Conservation (phyloP, 768 basidiomycete species). For the Tylopilus plumbeoviolaceoides region DNA sequence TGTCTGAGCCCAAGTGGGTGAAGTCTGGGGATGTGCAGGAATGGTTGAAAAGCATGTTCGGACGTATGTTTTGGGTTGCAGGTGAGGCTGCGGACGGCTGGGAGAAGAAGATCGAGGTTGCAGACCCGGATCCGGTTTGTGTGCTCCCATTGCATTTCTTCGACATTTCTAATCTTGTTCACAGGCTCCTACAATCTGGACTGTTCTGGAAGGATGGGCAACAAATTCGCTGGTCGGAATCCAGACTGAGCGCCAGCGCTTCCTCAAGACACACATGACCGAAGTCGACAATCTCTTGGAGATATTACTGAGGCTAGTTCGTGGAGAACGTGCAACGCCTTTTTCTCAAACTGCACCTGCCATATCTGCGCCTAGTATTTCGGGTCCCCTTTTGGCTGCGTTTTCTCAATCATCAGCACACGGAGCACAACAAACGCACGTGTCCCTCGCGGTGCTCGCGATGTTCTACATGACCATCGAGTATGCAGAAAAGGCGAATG, state of each 20-base stretch:
- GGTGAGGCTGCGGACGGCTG: slow-evolving; percentile 85
- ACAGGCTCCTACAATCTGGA: slow-evolving; percentile 89
- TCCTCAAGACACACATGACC: slow-evolving; percentile 83
- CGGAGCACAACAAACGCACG: slow-evolving; percentile 87
- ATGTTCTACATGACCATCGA: slow-evolving; percentile 83
- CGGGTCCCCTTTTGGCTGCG: slow-evolving; percentile 68
- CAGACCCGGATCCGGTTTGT: slow-evolving; percentile 93
- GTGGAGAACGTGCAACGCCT: slow-evolving; percentile 78
- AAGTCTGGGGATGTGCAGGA: slow-evolving; percentile 92
- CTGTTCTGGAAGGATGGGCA: slow-evolving; percentile 87
- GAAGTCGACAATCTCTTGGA: slow-evolving; percentile 89
- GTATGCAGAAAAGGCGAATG: slow-evolving; percentile 69
- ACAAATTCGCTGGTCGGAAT: slow-evolving; percentile 76
- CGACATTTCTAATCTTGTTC: slow-evolving; percentile 1
- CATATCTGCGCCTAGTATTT: slow-evolving; percentile 58
- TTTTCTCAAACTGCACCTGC: slow-evolving; percentile 61
- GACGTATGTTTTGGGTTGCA: slow-evolving; percentile 82
- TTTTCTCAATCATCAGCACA: slow-evolving; percentile 75
- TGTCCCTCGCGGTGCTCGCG: slow-evolving; percentile 88
- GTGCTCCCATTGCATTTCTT: not conserved
- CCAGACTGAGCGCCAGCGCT: slow-evolving; percentile 75
- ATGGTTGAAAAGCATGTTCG: slow-evolving; percentile 87
- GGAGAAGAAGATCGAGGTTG: slow-evolving; percentile 89
- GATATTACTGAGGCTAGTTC: slow-evolving; percentile 86
- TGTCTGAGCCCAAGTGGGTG: slow-evolving; percentile 97